Evolutionary conservation across 164 flowering plant species (phyloP).

Genomic region (Hamamelis virginiana): DNA sequence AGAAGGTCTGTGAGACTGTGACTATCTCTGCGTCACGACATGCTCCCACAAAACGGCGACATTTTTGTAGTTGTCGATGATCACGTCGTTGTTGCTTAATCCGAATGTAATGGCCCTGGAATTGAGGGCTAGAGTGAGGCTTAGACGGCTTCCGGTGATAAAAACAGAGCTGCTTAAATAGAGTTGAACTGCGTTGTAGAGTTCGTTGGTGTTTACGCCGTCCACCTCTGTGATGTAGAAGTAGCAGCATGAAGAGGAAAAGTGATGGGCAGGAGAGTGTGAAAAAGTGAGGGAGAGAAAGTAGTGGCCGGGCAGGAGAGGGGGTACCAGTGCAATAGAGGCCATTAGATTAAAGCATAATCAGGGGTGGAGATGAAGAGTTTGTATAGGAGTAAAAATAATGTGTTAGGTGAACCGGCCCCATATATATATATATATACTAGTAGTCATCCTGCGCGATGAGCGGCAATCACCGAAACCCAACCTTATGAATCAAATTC

Average conservation of each 20-base stretch:
- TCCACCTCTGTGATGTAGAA: constrained; percentile 84
- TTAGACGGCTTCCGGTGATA: constrained; percentile 46
- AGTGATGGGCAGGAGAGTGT: too few species aligned
- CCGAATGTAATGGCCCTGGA: constrained; percentile 61
- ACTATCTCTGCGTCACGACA: constrained; percentile 52
- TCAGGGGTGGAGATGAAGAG: too few species aligned
- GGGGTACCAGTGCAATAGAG: too few species aligned
- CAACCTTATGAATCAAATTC: too few species aligned
- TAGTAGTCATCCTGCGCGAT: too few species aligned
- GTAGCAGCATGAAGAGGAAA: constrained; percentile 67
- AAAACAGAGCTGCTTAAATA: constrained; percentile 63
- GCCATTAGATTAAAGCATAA: too few species aligned
- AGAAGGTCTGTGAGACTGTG: constrained; percentile 52
- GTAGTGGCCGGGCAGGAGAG: too few species aligned
- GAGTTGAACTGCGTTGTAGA: constrained; percentile 78
- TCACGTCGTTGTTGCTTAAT: constrained; percentile 52
- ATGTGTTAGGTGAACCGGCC: too few species aligned
- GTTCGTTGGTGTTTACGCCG: constrained; percentile 86
- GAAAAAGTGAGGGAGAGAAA: too few species aligned
- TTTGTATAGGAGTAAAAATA: too few species aligned
- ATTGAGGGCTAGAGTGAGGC: constrained; percentile 65
- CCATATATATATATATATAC: too few species aligned
- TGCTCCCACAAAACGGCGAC: constrained; percentile 68
- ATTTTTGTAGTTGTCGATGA: constrained; percentile 53
- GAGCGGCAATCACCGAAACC: too few species aligned